Evolutionary conservation across 345 rosid species (phyloP).

Genomic region (Populus alba): DNA sequence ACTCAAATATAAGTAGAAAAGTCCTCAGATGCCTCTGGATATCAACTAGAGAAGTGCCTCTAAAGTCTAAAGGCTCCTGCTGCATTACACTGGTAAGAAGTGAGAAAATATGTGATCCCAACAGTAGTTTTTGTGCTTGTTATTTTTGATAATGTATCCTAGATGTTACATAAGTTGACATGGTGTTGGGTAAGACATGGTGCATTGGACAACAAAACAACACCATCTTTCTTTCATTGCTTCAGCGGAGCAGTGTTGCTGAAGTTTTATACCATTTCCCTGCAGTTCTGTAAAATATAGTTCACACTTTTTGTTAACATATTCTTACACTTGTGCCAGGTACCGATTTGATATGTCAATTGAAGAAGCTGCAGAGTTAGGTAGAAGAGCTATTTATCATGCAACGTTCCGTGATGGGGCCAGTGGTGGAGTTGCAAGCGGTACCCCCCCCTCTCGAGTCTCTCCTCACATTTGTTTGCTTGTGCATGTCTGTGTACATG

Average conservation of each 20-base stretch:
- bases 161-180: too few relatives aligned
- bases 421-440: constrained; percentile 99
- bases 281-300: neutral
- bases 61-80: too few relatives aligned
- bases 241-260: neutral
- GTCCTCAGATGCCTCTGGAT: too few relatives aligned
- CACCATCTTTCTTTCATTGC: neutral
- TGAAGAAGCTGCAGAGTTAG: constrained; percentile 93
- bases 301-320: neutral
- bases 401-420: constrained; percentile 99
- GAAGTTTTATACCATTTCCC: neutral
- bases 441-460: constrained; percentile 29
- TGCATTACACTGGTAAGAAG: too few relatives aligned
- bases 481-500: neutral
- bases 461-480: constrained; percentile 2
- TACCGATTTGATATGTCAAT: constrained; percentile 79
- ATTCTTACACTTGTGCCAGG: constrained; percentile 29
- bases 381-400: constrained; percentile 92
- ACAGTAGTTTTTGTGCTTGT: too few relatives aligned
- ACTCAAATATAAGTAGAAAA: too few relatives aligned
- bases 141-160: too few relatives aligned
- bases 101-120: too few relatives aligned
- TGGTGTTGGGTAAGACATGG: neutral
- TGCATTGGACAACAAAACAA: neutral
- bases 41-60: too few relatives aligned